Evolutionary conservation across 75 land plant genomes (phyloP).

Genomic region (Sequoiadendron giganteum): DNA sequence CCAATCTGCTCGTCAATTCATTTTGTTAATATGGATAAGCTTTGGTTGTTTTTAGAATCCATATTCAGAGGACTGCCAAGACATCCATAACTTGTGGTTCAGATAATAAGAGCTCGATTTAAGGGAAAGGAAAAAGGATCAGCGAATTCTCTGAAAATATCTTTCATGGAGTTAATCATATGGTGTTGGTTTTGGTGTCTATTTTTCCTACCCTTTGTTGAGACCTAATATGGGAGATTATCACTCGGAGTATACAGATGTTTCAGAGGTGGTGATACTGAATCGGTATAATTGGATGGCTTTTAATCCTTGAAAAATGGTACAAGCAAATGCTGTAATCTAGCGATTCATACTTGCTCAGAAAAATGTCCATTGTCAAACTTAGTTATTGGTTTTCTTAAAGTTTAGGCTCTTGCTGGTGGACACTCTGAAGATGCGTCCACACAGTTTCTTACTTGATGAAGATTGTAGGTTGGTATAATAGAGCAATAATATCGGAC

Average conservation of each 20-base stretch:
- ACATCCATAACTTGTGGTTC: not conserved
- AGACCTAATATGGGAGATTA: not conserved
- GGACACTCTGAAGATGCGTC: not conserved
- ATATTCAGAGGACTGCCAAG: constrained; percentile 1
- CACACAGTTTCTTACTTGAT: not conserved
- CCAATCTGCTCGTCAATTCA: not conserved
- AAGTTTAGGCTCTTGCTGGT: not conserved
- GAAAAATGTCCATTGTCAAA: not conserved
- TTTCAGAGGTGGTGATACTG: not conserved
- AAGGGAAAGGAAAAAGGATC: not conserved
- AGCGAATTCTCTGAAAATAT: not conserved
- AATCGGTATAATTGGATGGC: not conserved
- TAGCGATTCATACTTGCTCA: not conserved
- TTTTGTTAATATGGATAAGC: not conserved
- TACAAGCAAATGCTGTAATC: not conserved
- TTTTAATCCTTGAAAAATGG: not conserved
- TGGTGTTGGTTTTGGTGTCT: not conserved
- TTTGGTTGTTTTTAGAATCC: not conserved
- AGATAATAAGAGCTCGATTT: not conserved
- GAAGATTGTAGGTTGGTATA: not conserved
- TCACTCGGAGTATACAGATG: not conserved
- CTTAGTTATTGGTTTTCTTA: not conserved
- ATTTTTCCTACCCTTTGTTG: not conserved
- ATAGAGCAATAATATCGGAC: not conserved
- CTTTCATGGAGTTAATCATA: not conserved